Percentiles rank a stretch among this genome's conserved stretches.
These are phyloP conservation scores for Teratosphaeria zuluensis DNA, from an alignment of 2,329 filamentous ascomycete genomes.

Conservation along the genomic window DNA sequence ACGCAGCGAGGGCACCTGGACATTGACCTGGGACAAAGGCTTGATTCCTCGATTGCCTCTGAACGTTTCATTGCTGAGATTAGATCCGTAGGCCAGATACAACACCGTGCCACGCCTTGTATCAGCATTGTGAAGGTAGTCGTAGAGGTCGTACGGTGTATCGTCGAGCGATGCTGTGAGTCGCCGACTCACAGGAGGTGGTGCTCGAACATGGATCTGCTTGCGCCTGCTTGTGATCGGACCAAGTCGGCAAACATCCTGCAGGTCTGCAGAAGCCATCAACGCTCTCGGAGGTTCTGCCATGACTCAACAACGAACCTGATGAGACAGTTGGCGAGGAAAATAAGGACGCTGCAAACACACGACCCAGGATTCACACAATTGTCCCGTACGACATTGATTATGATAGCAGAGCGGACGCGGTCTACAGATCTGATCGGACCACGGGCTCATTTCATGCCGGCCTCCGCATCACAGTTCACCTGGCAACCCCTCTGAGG, in stretches of 20 bases:
- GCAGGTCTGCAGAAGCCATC: neutral
- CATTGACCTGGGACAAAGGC: conserved; percentile 71
- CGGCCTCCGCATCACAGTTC: neutral
- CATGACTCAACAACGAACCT: neutral
- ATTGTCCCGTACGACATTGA: neutral
- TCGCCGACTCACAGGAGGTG: conserved; percentile 3
- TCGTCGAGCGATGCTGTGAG: conserved; percentile 12
- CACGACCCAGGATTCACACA: neutral
- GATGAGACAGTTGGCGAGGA: neutral
- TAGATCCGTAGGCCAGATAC: conserved; percentile 72
- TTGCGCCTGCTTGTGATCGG: neutral
- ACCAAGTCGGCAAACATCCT: neutral
- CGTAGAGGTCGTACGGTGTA: conserved; percentile 10
- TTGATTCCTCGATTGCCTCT: conserved; percentile 66
- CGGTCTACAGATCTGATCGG: neutral
- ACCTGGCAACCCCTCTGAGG: neutral
- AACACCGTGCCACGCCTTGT: conserved; percentile 19
- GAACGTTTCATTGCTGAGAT: conserved; percentile 73
- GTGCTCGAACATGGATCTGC: neutral
- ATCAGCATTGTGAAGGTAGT: conserved; percentile 10
- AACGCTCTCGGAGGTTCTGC: neutral
- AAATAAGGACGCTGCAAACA: neutral
- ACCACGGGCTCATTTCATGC: neutral
- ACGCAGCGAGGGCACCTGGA: conserved; percentile 66
- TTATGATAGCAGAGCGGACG: neutral